Conservation (phyloP, 164 flowering plant species). For the Macadamia integrifolia region DNA sequence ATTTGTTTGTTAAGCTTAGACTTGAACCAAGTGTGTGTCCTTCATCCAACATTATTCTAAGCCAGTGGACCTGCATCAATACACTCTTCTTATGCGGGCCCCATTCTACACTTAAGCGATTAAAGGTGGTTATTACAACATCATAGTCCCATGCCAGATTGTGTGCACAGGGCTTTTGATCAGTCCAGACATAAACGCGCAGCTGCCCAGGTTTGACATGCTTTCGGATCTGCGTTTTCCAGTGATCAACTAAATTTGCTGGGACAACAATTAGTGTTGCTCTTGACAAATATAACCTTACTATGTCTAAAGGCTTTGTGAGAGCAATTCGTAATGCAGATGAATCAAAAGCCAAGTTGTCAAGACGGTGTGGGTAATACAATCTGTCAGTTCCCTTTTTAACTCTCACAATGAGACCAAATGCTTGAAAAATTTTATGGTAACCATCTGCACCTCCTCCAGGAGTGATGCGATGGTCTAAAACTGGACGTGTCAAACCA, state of each 20-base stretch:
- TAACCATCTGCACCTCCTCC: conserved; percentile 33
- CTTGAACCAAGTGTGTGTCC: conserved; percentile 98
- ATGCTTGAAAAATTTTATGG: conserved; percentile 70
- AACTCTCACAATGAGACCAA: conserved; percentile 61
- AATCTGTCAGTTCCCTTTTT: conserved; percentile 54
- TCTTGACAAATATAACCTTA: conserved; percentile 75
- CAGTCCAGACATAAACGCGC: conserved; percentile 71
- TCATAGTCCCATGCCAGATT: conserved; percentile 94
- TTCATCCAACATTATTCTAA: conserved; percentile 87
- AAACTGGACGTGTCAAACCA: conserved; percentile 61
- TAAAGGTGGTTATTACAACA: conserved; percentile 86
- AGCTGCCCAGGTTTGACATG: conserved; percentile 78
- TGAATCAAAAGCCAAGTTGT: conserved; percentile 65
- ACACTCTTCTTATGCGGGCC: conserved; percentile 61
- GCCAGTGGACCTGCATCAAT: conserved; percentile 91
- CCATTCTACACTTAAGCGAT: conserved; percentile 94
- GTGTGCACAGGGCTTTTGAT: conserved; percentile 67
- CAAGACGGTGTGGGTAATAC: conserved; percentile 64
- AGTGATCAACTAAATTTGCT: conserved; percentile 84
- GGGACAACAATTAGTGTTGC: conserved; percentile 94
- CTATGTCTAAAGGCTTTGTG: conserved; percentile 61
- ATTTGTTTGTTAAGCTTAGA: conserved; percentile 80
- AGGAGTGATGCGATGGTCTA: conserved; percentile 27
- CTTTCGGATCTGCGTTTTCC: conserved; percentile 75
- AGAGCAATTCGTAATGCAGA: conserved; percentile 74